These are phyloP conservation scores for Verbascum thapsus DNA, from an alignment of 257 asterid genomes.

Conservation along the genomic window DNA sequence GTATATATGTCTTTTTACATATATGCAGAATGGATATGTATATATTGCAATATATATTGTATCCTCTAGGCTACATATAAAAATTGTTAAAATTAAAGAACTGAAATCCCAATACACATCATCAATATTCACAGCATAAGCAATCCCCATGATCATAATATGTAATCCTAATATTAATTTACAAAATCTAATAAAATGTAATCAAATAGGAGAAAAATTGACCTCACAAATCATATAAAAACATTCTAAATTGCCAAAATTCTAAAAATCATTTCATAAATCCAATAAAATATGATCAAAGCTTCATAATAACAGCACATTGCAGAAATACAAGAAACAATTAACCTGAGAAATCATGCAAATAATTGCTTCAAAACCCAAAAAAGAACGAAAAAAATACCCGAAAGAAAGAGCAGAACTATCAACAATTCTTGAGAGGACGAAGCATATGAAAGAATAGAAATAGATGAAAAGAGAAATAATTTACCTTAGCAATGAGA, in stretches of 20 bases:
- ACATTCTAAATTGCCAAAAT: neutral
- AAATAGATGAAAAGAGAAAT: conserved; percentile 15
- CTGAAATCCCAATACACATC: too few relatives aligned
- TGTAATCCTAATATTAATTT: neutral
- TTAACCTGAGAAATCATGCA: too few relatives aligned
- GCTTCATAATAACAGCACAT: too few relatives aligned
- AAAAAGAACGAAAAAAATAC: neutral
- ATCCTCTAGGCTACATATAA: too few relatives aligned
- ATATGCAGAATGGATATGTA: neutral
- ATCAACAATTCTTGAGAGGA: conserved; percentile 29
- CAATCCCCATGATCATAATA: too few relatives aligned
- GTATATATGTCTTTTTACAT: neutral
- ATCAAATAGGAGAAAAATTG: conserved; percentile 6
- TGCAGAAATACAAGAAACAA: too few relatives aligned
- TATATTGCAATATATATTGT: neutral
- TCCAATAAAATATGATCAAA: too few relatives aligned
- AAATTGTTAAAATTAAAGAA: too few relatives aligned
- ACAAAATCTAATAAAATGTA: neutral
- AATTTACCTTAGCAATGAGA: conserved; percentile 31
- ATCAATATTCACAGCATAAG: conserved; percentile 10
- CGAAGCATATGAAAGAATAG: conserved; percentile 21
- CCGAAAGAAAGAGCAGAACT: conserved; percentile 24
- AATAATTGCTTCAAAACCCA: too few relatives aligned
- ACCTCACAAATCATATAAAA: too few relatives aligned
- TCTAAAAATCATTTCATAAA: neutral